These are phyloP conservation scores for Neonectria sp. DNA, from an alignment of 2,329 filamentous ascomycete genomes.

Conservation along the genomic window DNA sequence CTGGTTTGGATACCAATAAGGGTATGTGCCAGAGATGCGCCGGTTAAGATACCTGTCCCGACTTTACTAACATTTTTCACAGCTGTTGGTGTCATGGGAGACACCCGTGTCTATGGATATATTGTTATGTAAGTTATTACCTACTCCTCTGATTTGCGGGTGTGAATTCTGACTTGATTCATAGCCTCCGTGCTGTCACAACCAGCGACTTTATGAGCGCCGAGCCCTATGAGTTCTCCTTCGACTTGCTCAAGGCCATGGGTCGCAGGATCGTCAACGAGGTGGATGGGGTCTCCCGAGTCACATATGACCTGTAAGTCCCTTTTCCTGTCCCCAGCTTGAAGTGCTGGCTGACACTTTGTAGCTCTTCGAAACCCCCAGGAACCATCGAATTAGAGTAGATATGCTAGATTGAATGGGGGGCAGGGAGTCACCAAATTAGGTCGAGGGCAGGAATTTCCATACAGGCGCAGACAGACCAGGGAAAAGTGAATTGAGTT, in stretches of 20 bases:
- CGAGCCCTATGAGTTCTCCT: slow-evolving; percentile 16
- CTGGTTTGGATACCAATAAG: slow-evolving; percentile 60
- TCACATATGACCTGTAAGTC: slow-evolving; percentile 2
- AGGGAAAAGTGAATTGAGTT: background rate
- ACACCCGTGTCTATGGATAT: slow-evolving; percentile 24
- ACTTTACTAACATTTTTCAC: slow-evolving; percentile 1
- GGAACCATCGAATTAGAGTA: background rate
- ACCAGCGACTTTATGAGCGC: slow-evolving; percentile 19
- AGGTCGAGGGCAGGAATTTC: slow-evolving; percentile 3
- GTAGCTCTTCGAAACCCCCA: background rate
- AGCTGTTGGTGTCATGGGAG: slow-evolving; percentile 29
- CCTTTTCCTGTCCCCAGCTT: background rate
- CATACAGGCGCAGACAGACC: background rate
- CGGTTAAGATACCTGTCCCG: background rate
- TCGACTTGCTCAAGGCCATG: slow-evolving; percentile 2
- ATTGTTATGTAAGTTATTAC: slow-evolving; percentile 11
- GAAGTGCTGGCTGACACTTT: background rate
- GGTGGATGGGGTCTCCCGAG: slow-evolving; percentile 17
- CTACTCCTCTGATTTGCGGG: background rate
- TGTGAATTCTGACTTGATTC: background rate
- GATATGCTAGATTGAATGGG: background rate
- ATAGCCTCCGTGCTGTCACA: slow-evolving; percentile 8
- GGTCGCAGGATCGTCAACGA: slow-evolving; percentile 19
- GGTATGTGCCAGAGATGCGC: slow-evolving; percentile 35
- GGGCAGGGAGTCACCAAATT: background rate